phyloP scores from a whole-genome alignment of 225 moss, liverwort and hornwort species.

The Straminergon stramineum region DNA sequence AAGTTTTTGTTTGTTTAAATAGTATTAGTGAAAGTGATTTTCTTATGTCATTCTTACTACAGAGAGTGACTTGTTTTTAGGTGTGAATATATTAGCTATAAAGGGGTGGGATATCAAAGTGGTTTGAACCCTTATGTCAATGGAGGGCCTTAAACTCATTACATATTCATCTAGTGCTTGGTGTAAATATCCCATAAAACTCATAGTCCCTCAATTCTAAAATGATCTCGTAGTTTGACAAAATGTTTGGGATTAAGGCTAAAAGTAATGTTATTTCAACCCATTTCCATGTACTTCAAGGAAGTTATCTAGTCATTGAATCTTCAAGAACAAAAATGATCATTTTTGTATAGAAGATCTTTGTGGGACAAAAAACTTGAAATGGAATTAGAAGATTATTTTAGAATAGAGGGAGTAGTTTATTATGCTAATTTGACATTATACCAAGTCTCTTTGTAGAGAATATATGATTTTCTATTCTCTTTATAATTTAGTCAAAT shows the following conservation, averaged over 20 bases:
- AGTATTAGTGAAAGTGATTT: neutral
- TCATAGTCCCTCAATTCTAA: neutral
- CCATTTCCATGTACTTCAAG: neutral
- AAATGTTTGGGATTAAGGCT: no score
- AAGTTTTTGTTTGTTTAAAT: neutral
- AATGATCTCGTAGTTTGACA: neutral
- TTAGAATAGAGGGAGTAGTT: no score
- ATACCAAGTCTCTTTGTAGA: neutral
- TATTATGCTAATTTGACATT: neutral
- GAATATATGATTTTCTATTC: neutral
- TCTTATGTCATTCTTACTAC: neutral
- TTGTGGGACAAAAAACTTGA: no score
- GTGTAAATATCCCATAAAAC: neutral
- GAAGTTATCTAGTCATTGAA: neutral
- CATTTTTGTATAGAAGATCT: neutral
- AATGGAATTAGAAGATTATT: no score
- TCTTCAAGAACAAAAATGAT: neutral
- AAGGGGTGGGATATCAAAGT: neutral
- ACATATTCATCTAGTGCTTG: neutral
- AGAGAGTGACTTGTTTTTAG: neutral
- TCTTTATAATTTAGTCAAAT: neutral
- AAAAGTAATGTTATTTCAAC: no score
- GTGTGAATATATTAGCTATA: neutral
- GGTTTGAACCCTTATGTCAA: neutral
- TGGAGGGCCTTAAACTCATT: neutral